Evolutionary conservation across 768 basidiomycete genomes (phyloP).

Genomic region (Pleurotus citrinopileatus): DNA sequence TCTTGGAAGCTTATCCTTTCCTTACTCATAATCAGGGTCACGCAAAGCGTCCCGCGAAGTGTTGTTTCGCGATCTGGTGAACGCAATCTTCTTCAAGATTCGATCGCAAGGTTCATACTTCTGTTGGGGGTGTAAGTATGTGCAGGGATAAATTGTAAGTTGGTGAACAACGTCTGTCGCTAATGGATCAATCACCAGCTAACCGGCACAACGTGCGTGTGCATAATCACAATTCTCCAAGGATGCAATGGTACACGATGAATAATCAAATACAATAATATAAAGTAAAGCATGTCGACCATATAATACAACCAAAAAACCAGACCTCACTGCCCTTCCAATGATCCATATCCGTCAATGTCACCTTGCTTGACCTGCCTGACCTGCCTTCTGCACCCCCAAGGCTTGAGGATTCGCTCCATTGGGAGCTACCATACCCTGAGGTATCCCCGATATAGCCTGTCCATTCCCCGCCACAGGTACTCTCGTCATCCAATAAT

Average conservation of each 20-base stretch:
- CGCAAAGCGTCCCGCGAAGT: too few relatives aligned
- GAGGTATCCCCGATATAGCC: slow-evolving; percentile 8
- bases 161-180: too few relatives aligned
- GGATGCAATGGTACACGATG: background rate
- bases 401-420: slow-evolving; percentile 3
- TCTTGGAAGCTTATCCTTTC: too few relatives aligned
- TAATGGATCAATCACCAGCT: too few relatives aligned
- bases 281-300: background rate
- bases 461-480: slow-evolving; percentile 7
- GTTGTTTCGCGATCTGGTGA: too few relatives aligned
- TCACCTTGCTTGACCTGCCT: background rate
- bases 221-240: background rate
- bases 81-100: too few relatives aligned
- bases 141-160: too few relatives aligned
- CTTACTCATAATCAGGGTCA: too few relatives aligned
- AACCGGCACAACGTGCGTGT: background rate
- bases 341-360: background rate
- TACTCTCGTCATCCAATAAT: background rate
- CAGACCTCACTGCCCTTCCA: background rate
- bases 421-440: background rate
- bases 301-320: background rate
- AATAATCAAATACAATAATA: background rate
- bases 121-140: too few relatives aligned
- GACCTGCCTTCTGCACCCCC: slow-evolving; percentile 7
- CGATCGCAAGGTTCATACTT: too few relatives aligned